Percentiles rank a stretch among this genome's conserved stretches.
Evolutionary conservation across 78 protist species (phyloP).

Genomic region (Mantamonas sphyraenae): DNA sequence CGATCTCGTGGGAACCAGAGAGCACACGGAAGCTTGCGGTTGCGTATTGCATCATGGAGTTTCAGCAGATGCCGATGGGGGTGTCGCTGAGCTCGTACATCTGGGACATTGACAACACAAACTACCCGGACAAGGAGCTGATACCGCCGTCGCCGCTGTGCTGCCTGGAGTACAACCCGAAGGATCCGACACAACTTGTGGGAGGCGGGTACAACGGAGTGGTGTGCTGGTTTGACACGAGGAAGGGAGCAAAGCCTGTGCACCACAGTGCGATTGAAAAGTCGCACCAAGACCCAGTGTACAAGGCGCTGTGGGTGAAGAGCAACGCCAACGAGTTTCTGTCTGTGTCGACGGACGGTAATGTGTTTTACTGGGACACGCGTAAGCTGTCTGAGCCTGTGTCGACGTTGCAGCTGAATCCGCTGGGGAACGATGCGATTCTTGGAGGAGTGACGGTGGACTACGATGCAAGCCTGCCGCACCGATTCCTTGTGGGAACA

Average conservation of each 20-base stretch:
- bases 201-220: conserved; percentile 80
- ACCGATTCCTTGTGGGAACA: conserved; percentile 72
- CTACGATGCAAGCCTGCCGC: conserved; percentile 24
- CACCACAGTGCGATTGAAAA: conserved; percentile 34
- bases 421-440: not conserved
- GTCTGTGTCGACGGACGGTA: conserved; percentile 49
- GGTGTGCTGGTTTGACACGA: conserved; percentile 26
- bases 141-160: conserved; percentile 57
- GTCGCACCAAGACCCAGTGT: conserved; percentile 75
- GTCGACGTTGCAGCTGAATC: conserved; percentile 31
- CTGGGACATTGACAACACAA: conserved; percentile 76
- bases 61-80: conserved; percentile 35
- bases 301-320: conserved; percentile 45
- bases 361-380: conserved; percentile 64
- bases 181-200: conserved; percentile 59
- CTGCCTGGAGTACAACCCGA: conserved; percentile 64
- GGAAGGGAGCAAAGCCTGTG: conserved; percentile 33
- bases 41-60: conserved; percentile 50
- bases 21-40: conserved; percentile 58
- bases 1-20: conserved; percentile 58
- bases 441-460: conserved; percentile 40
- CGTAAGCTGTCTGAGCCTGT: conserved; percentile 59
- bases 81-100: conserved; percentile 43
- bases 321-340: conserved; percentile 63
- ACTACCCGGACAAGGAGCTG: conserved; percentile 48